Conservation (phyloP, 192 early-diverging fungal genomes). For the Allomyces macrogynus region DNA sequence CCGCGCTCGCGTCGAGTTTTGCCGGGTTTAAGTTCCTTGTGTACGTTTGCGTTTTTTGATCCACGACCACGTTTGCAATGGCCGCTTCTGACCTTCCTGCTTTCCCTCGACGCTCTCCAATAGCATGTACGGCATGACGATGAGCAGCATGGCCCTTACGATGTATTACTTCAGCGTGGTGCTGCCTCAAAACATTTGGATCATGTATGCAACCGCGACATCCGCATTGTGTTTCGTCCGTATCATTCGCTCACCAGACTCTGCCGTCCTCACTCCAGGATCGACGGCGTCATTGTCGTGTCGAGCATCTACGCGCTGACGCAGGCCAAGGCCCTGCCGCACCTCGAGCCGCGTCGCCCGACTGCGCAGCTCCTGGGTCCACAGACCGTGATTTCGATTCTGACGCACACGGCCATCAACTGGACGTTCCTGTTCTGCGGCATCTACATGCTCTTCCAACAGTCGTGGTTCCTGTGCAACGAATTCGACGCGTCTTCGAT, state of each 20-base stretch:
- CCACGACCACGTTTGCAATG: neutral
- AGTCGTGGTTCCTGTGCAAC: constrained; percentile 54
- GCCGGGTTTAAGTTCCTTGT: constrained; percentile 58
- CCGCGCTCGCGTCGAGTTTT: constrained; percentile 52
- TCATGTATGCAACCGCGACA: constrained; percentile 11
- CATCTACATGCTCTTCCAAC: constrained; percentile 38
- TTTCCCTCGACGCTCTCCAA: constrained; percentile 8
- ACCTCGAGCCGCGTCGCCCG: constrained; percentile 35
- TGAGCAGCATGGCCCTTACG: constrained; percentile 41
- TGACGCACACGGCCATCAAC: constrained; percentile 52
- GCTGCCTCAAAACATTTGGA: constrained; percentile 48
- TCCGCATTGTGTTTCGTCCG: too few species aligned
- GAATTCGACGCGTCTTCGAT: constrained; percentile 49
- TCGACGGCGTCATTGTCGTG: constrained; percentile 46
- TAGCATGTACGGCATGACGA: constrained; percentile 43
- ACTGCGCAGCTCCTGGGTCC: constrained; percentile 55
- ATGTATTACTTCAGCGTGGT: constrained; percentile 60
- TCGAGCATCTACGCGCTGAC: constrained; percentile 44
- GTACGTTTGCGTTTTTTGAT: constrained; percentile 1
- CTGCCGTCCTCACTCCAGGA: neutral
- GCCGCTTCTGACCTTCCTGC: constrained; percentile 1
- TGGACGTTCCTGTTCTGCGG: constrained; percentile 33
- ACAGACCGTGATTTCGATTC: constrained; percentile 44
- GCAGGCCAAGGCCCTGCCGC: constrained; percentile 31
- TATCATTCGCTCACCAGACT: too few species aligned